Percentiles rank a stretch among this genome's conserved stretches.
phyloP scores from a whole-genome alignment of 495 filamentous ascomycete genomes.

The Hypomontagnella submonticulosa region DNA sequence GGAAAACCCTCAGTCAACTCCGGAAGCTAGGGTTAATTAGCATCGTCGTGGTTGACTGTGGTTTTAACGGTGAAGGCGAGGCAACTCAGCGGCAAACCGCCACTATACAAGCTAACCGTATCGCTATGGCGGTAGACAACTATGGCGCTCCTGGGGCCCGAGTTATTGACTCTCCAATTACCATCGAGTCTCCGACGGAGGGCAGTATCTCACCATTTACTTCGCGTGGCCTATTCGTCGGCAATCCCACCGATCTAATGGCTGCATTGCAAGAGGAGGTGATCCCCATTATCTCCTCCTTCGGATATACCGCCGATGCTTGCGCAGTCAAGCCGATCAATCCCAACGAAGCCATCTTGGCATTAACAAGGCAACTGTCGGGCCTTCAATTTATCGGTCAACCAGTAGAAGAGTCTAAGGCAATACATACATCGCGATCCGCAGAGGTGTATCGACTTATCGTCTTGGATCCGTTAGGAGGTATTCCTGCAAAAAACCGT shows the following conservation, averaged over 20 bases:
- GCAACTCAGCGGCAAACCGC: conserved; percentile 46
- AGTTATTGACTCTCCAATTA: conserved; percentile 72
- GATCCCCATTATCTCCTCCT: conserved; percentile 78
- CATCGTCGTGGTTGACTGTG: conserved; percentile 82
- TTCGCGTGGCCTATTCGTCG: conserved; percentile 52
- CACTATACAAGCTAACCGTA: conserved; percentile 74
- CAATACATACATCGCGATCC: conserved; percentile 56
- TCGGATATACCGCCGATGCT: conserved; percentile 72
- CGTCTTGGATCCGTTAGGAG: conserved; percentile 86
- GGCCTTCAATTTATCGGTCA: conserved; percentile 59
- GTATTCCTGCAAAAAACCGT: conserved; percentile 77
- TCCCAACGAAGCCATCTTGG: conserved; percentile 74
- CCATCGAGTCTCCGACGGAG: conserved; percentile 35
- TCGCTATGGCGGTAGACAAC: conserved; percentile 76
- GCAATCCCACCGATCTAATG: conserved; percentile 68
- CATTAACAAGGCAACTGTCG: conserved; percentile 77
- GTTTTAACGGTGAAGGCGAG: conserved; percentile 48
- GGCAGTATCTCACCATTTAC: conserved; percentile 35
- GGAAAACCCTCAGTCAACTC: conserved; percentile 84
- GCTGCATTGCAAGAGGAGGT: conserved; percentile 77
- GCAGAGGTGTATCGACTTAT: conserved; percentile 86
- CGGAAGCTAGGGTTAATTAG: conserved; percentile 81
- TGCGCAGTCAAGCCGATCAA: conserved; percentile 65
- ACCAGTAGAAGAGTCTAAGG: conserved; percentile 57
- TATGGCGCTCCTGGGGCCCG: conserved; percentile 73